phyloP scores from a whole-genome alignment of 805 yeast genomes.

The Ogataea dorogensis region DNA sequence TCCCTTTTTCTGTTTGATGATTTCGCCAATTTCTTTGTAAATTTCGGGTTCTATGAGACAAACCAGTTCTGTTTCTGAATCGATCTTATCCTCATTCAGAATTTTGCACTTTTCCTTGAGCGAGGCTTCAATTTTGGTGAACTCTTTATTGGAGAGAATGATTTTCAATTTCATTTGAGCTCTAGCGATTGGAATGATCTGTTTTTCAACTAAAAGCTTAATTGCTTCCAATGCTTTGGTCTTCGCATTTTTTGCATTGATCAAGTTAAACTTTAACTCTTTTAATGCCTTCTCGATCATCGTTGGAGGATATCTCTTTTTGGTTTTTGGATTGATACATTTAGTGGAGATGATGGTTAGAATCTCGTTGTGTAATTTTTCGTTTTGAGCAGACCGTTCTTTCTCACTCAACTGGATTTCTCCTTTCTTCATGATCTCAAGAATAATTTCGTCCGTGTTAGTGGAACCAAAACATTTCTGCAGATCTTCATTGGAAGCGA shows the following conservation, averaged over 20 bases:
- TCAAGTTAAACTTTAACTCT: constrained; percentile 76
- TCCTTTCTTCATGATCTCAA: constrained; percentile 84
- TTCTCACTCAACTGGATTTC: constrained; percentile 93
- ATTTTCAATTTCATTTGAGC: constrained; percentile 88
- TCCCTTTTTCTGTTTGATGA: constrained; percentile 60
- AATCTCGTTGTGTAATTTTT: constrained; percentile 58
- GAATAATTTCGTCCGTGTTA: constrained; percentile 69
- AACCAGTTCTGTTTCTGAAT: constrained; percentile 32
- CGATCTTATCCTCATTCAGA: constrained; percentile 27
- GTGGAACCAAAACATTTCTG: constrained; percentile 71
- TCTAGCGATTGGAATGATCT: constrained; percentile 87
- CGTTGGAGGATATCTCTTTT: constrained; percentile 90
- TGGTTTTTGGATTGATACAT: constrained; percentile 86
- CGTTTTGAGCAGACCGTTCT: constrained; percentile 78
- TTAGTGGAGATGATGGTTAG: constrained; percentile 81
- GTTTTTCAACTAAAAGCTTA: constrained; percentile 68
- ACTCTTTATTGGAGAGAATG: constrained; percentile 53
- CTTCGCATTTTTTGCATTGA: constrained; percentile 60
- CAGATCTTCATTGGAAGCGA: constrained; percentile 85
- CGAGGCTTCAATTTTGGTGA: constrained; percentile 37
- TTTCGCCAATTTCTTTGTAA: constrained; percentile 66
- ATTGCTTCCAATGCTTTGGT: constrained; percentile 91
- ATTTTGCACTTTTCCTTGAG: constrained; percentile 34
- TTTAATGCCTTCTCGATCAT: constrained; percentile 86
- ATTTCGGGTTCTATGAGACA: constrained; percentile 85